Base-by-base conservation (phyloP, 2,329 filamentous ascomycete species). In the Penicillium digitatum region DNA sequence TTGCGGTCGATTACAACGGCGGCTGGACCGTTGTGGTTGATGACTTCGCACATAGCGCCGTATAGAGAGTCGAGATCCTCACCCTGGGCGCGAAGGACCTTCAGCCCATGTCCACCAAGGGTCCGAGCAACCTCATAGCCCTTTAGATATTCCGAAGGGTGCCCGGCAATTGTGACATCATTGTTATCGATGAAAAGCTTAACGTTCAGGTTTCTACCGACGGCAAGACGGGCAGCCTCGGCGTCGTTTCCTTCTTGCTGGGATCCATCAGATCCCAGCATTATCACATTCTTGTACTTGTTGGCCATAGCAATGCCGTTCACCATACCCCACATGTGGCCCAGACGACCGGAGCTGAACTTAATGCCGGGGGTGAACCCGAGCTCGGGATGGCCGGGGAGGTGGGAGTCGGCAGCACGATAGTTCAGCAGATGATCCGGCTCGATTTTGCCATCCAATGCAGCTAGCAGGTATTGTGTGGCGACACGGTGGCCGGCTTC, bases 241-340 rank as follows among this genome's bases (percentile, higher is more conserved):
- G 70, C 72, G 34, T 75, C 72, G 34, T 75, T 72, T 56, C 72
- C 72, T 64, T 75, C 72, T 54, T 74, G 72, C 55, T 75, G 72
- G n/a, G 72, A 72, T 16, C 72, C 72, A 56, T 75, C 72, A 0
- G 72, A 75, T 22, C 72, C 72, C 32, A 75, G 56, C 51, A 74
- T 46, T 18, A 75, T 58, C 14, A 74, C 61, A 9, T 66, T 69
- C 63, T 75, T 74, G 14, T 69, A 67, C 37, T 63, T 61, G 61
- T 73, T 68, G 18, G 71, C 71, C 68, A 75, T 66, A 32, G 68
- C 61, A 22, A 75, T 69, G 32, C 72, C 72, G 52, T 75, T 75
- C 12, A 72, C 66, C 62, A 74, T 69, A 6, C 60, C 67, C 72
- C 72, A 75, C 66, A 75, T 68, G 58, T 75, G 72, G 11, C 72